phyloP scores from a whole-genome alignment of 106 monocot genomes.

The Alisma plantagoaquatica region DNA sequence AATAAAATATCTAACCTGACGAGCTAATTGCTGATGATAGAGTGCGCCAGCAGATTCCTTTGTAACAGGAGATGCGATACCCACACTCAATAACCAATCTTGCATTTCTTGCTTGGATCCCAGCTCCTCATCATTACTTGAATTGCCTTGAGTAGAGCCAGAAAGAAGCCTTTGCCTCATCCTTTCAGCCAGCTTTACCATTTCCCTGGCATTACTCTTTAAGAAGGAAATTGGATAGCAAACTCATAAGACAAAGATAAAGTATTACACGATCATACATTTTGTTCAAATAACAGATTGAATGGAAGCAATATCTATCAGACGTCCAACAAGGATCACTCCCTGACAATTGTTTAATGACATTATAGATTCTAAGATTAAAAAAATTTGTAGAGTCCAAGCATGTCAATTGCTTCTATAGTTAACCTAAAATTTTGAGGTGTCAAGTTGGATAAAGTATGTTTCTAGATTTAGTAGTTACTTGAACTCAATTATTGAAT shows the following conservation, averaged over 20 bases:
- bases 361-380: no score
- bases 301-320: no score
- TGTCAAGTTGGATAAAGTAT: no score
- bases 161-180: constrained; percentile 72
- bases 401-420: no score
- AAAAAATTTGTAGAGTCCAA: no score
- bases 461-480: no score
- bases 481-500: no score
- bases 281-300: no score
- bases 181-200: constrained; percentile 87
- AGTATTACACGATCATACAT: background rate
- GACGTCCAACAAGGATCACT: no score
- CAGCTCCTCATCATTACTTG: constrained; percentile 66
- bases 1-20: constrained; percentile 82
- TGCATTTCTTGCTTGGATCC: constrained; percentile 97
- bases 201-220: constrained; percentile 96
- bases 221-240: constrained; percentile 5
- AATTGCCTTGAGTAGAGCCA: constrained; percentile 40
- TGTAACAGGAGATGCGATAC: constrained; percentile 92
- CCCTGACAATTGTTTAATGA: no score
- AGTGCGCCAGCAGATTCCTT: constrained; percentile 94
- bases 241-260: background rate
- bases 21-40: constrained; percentile 90
- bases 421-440: no score
- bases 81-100: constrained; percentile 91